Evolutionary conservation across 805 yeast species (phyloP).

Genomic region (Wickerhamomyces xylosicus): DNA sequence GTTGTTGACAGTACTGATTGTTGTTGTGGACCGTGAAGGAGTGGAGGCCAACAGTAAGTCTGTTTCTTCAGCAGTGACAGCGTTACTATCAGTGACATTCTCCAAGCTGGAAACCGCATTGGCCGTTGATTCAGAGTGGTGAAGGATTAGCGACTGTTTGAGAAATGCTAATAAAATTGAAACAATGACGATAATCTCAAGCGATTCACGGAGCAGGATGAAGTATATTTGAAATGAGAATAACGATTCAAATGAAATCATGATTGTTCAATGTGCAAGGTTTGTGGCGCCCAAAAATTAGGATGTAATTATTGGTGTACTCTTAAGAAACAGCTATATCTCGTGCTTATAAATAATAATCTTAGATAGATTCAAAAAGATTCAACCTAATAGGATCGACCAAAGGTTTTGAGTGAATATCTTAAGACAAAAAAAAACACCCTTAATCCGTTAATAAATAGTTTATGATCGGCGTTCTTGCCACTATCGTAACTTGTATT

Average conservation of each 20-base stretch:
- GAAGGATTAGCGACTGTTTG: constrained; percentile 41
- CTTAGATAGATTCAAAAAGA: too few species aligned
- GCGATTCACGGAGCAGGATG: constrained; percentile 61
- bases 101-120: constrained; percentile 1
- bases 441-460: too few species aligned
- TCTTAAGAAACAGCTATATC: too few species aligned
- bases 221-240: constrained; percentile 70
- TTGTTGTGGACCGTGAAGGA: not conserved
- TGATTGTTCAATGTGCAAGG: too few species aligned
- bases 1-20: constrained; percentile 4
- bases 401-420: too few species aligned
- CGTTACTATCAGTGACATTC: not conserved
- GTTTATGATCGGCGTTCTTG: too few species aligned
- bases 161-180: constrained; percentile 66
- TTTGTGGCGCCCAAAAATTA: too few species aligned
- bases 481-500: too few species aligned
- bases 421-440: too few species aligned
- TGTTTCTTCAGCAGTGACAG: not conserved
- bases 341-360: too few species aligned
- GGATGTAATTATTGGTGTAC: too few species aligned
- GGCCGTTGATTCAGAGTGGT: constrained; percentile 17
- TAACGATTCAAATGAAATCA: constrained; percentile 27
- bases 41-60: not conserved
- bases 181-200: constrained; percentile 68
- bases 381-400: too few species aligned